phyloP scores from a whole-genome alignment of 73 alveolate genomes.

The Durusdinium trenchii region DNA sequence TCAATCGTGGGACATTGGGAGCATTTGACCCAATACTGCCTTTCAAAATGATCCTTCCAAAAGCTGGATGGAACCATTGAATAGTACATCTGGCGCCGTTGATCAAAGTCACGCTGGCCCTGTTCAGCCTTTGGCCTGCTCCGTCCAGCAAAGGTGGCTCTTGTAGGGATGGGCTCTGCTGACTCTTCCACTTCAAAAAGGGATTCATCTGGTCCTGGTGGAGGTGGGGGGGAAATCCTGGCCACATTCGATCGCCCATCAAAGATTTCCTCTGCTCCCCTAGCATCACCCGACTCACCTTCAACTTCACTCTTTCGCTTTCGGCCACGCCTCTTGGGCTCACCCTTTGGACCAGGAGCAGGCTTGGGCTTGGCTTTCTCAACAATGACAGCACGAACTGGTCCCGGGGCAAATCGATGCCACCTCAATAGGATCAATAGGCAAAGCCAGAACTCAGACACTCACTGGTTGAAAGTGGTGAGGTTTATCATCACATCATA shows the following conservation, averaged over 20 bases:
- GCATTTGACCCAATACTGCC: background rate
- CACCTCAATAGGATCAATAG: too few relatives aligned
- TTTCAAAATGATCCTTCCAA: constrained; percentile 13
- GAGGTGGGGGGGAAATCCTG: background rate
- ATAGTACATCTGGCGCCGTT: background rate
- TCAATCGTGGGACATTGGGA: too few relatives aligned
- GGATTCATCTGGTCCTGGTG: background rate
- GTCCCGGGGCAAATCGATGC: constrained; percentile 33
- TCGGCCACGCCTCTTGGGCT: background rate
- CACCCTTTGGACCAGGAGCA: background rate
- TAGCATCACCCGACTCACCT: too few relatives aligned
- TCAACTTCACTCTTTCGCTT: background rate
- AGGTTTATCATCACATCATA: too few relatives aligned
- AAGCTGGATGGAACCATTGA: background rate
- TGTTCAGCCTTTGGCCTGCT: background rate
- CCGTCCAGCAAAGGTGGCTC: constrained; percentile 19
- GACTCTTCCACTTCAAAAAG: background rate
- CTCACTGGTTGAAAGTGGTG: too few relatives aligned
- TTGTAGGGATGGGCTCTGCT: background rate
- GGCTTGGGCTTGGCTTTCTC: background rate
- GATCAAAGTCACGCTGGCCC: too few relatives aligned
- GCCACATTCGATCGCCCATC: background rate
- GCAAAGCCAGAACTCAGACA: too few relatives aligned
- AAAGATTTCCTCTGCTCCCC: background rate
- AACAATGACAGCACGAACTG: constrained; percentile 10